phyloP scores from a whole-genome alignment of 176 grass and related monocot genomes.

The Pontederia crassipes region DNA sequence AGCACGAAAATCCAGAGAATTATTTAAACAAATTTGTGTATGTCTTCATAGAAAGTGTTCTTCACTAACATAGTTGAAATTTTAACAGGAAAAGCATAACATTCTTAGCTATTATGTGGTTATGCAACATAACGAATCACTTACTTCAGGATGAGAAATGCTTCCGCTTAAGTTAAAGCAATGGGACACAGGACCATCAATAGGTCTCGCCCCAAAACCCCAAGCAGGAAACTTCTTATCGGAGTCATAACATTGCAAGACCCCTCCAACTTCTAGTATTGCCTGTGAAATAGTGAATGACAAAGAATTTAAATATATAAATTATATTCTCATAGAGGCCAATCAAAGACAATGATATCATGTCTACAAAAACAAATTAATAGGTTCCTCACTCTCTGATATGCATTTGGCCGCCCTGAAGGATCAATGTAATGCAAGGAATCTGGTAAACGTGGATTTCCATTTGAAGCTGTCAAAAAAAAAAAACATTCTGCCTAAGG shows the following conservation, averaged over 20 bases:
- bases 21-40: no score
- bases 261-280: conserved; percentile 88
- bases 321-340: background rate
- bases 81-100: no score
- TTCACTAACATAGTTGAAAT: no score
- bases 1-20: no score
- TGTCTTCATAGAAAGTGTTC: no score
- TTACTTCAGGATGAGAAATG: conserved; percentile 73
- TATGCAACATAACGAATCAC: no score
- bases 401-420: conserved; percentile 91
- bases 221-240: conserved; percentile 74
- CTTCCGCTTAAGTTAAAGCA: conserved; percentile 99
- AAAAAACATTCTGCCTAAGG: conserved; percentile 7
- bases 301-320: conserved; percentile 2
- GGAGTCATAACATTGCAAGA: conserved; percentile 78
- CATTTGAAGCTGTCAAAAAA: conserved; percentile 78
- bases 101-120: no score
- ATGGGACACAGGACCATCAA: conserved; percentile 92
- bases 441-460: conserved; percentile 94
- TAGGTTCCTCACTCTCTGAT: conserved; percentile 78
- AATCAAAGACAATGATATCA: background rate
- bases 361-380: conserved; percentile 3
- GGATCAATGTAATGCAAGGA: conserved; percentile 99
- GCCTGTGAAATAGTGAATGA: conserved; percentile 38
- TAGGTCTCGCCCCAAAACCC: conserved; percentile 97